These are phyloP conservation scores for Aureobasidium subglaciale DNA, from an alignment of 2,329 filamentous ascomycete species.

Conservation along the genomic window DNA sequence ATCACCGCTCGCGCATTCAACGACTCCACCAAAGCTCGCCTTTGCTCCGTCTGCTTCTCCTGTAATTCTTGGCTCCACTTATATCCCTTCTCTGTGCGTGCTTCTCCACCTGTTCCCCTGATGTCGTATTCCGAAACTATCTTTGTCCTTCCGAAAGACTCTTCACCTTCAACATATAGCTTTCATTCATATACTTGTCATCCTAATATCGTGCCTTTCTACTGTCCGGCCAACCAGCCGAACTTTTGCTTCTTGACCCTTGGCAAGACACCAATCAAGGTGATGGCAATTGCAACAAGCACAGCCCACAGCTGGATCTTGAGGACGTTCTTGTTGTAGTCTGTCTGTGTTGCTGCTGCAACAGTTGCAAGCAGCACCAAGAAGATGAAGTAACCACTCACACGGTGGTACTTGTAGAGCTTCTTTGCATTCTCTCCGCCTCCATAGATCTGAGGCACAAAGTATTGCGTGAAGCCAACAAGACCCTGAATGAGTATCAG, in stretches of 20 bases:
- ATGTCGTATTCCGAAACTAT: not conserved
- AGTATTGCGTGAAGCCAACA: slow-evolving; percentile 79
- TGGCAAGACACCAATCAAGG: slow-evolving; percentile 65
- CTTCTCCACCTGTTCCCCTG: slow-evolving; percentile 12
- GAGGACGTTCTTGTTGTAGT: slow-evolving; percentile 61
- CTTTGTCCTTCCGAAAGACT: not conserved
- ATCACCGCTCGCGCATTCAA: not conserved
- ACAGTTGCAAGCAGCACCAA: slow-evolving; percentile 67
- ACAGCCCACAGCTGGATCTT: slow-evolving; percentile 72
- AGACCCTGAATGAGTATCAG: slow-evolving; percentile 65
- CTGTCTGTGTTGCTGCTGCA: slow-evolving; percentile 66
- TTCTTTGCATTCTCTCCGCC: slow-evolving; percentile 71
- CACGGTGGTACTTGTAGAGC: slow-evolving; percentile 84
- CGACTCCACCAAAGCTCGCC: not conserved
- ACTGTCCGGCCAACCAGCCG: slow-evolving; percentile 35
- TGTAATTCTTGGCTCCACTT: slow-evolving; percentile 3
- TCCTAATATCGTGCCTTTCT: not conserved
- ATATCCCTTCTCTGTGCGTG: not conserved
- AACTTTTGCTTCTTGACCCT: slow-evolving; percentile 79
- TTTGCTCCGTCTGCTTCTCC: not conserved
- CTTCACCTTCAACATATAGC: not conserved
- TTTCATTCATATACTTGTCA: not conserved
- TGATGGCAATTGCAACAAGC: slow-evolving; percentile 56
- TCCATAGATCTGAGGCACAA: slow-evolving; percentile 65
- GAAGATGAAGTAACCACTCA: slow-evolving; percentile 66